A percentile compares a stretch with the other conserved stretches of the same genome.
These are phyloP conservation scores for Pichiaceae sp. DNA, from an alignment of 1,139 yeast species.

Conservation along the genomic window DNA sequence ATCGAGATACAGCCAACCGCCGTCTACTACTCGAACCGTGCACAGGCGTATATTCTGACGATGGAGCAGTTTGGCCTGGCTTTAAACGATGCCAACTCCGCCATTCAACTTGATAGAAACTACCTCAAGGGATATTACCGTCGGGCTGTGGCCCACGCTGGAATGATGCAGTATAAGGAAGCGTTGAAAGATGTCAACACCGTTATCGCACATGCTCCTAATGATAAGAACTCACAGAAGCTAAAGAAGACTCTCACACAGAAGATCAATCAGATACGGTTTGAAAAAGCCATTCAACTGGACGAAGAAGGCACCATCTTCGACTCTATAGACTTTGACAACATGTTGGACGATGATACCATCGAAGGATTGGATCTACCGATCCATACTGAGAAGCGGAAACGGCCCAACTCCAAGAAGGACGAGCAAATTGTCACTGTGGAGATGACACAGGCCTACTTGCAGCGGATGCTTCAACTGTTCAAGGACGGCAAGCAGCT, in stretches of 20 bases:
- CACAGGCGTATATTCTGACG: constrained; percentile 83
- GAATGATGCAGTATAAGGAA: constrained; percentile 65
- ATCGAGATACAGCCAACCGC: constrained; percentile 64
- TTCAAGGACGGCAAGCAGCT: constrained; percentile 69
- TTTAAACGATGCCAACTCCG: constrained; percentile 63
- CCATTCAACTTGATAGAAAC: constrained; percentile 57
- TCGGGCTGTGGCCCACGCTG: constrained; percentile 75
- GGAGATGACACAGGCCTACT: constrained; percentile 40
- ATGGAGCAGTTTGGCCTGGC: constrained; percentile 84
- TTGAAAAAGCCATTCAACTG: constrained; percentile 80
- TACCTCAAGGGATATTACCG: constrained; percentile 77
- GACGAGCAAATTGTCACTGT: constrained; percentile 8
- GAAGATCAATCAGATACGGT: constrained; percentile 66
- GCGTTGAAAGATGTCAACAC: constrained; percentile 64
- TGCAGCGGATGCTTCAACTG: constrained; percentile 54
- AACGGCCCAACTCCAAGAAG: constrained; percentile 18
- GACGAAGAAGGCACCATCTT: constrained; percentile 43
- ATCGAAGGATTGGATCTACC: constrained; percentile 52
- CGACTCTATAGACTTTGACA: constrained; percentile 37
- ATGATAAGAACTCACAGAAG: constrained; percentile 59
- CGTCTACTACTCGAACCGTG: constrained; percentile 76
- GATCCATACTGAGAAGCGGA: constrained; percentile 30
- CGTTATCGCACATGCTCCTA: constrained; percentile 58
- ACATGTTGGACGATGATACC: constrained; percentile 44
- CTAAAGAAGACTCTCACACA: constrained; percentile 59